These are phyloP conservation scores for Puccinellia tenuiflora DNA, from an alignment of 176 grass and related monocot species.

Conservation along the genomic window DNA sequence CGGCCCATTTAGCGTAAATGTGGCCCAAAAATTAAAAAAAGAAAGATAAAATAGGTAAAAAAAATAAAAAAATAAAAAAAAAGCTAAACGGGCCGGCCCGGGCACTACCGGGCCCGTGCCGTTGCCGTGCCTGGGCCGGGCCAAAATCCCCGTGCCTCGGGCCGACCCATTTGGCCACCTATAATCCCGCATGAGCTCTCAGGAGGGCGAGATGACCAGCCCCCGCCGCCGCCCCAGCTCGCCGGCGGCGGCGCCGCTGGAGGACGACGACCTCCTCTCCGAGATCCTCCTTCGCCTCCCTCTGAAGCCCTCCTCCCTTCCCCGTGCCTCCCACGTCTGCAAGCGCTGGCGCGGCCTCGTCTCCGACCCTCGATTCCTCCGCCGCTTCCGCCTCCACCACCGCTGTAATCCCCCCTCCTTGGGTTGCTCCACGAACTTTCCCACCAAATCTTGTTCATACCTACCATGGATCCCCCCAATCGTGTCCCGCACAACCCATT, in stretches of 20 bases:
- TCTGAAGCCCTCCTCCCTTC: not conserved
- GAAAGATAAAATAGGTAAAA: too few relatives aligned
- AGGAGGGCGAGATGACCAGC: too few relatives aligned
- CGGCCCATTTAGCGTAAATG: too few relatives aligned
- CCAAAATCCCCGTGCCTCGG: too few relatives aligned
- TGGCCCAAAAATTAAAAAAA: too few relatives aligned
- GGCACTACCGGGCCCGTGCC: too few relatives aligned
- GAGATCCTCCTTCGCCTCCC: not conserved
- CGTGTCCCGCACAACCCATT: not conserved
- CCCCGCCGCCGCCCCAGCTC: not conserved
- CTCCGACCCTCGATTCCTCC: not conserved
- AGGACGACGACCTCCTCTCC: not conserved
- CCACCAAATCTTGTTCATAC: not conserved
- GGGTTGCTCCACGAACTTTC: not conserved
- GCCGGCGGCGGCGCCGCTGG: not conserved
- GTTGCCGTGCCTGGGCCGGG: too few relatives aligned
- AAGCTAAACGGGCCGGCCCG: too few relatives aligned
- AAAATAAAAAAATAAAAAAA: too few relatives aligned
- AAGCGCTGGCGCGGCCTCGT: not conserved
- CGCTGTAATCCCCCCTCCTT: not conserved
- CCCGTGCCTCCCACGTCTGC: not conserved
- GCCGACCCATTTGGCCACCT: too few relatives aligned
- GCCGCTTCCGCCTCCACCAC: not conserved
- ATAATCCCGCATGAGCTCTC: too few relatives aligned
- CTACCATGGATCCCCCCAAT: not conserved